A percentile compares a stretch with the other conserved stretches of the same genome.
These are phyloP conservation scores for Geotrichum ghanense DNA, from an alignment of 805 yeast species.

Conservation along the genomic window DNA sequence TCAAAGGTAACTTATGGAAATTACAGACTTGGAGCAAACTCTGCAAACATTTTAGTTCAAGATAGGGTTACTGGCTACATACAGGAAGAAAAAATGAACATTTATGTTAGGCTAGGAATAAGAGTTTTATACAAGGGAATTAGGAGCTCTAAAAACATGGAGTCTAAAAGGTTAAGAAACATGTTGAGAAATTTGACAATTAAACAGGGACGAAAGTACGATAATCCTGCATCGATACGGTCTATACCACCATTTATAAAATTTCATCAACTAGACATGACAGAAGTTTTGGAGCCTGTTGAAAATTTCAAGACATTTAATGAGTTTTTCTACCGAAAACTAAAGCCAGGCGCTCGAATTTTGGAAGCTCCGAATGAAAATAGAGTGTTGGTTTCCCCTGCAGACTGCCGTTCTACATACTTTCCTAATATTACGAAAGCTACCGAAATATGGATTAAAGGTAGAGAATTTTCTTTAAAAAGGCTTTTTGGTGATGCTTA, in stretches of 20 bases:
- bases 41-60: conserved; percentile 90
- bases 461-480: conserved; percentile 56
- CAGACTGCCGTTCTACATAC: conserved; percentile 77
- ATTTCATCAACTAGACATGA: conserved; percentile 69
- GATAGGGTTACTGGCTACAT: conserved; percentile 82
- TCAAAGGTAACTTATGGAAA: conserved; percentile 84
- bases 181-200: conserved; percentile 54
- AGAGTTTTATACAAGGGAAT: conserved; percentile 71
- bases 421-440: conserved; percentile 52
- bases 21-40: conserved; percentile 73
- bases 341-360: conserved; percentile 61
- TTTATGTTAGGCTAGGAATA: conserved; percentile 80
- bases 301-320: conserved; percentile 59
- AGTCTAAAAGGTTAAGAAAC: conserved; percentile 45
- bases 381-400: conserved; percentile 57
- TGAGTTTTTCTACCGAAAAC: conserved; percentile 75
- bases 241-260: conserved; percentile 69
- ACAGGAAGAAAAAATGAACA: conserved; percentile 87
- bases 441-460: conserved; percentile 80
- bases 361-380: conserved; percentile 46
- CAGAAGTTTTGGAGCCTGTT: conserved; percentile 50
- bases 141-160: conserved; percentile 37
- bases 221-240: conserved; percentile 49
- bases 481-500: conserved; percentile 41
- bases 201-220: conserved; percentile 80